Evolutionary conservation across 2,329 filamentous ascomycete genomes (phyloP).

Genomic region (Tympanopsis confertula): DNA sequence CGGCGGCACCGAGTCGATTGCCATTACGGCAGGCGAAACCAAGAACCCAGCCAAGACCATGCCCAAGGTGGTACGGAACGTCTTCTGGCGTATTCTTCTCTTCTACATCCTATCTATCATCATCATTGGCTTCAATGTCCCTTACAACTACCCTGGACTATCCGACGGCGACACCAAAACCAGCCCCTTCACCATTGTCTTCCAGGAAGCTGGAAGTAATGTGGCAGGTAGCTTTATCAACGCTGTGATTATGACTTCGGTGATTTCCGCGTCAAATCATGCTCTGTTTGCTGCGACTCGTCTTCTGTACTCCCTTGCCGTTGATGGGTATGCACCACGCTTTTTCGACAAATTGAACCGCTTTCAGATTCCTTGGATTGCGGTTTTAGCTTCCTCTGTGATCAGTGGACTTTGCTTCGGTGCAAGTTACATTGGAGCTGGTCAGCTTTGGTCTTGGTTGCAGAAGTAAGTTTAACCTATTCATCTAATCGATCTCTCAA

Average conservation of each 20-base stretch:
- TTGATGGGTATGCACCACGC: slow-evolving; percentile 41
- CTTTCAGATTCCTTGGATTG: slow-evolving; percentile 38
- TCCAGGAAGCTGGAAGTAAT: slow-evolving; percentile 17
- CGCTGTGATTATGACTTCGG: slow-evolving; percentile 44
- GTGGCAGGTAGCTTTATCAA: slow-evolving; percentile 12
- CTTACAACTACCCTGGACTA: slow-evolving; percentile 37
- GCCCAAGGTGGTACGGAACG: slow-evolving; percentile 52
- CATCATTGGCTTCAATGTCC: slow-evolving; percentile 45
- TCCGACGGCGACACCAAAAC: slow-evolving; percentile 28
- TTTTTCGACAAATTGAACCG: slow-evolving; percentile 37
- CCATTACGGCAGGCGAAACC: slow-evolving; percentile 56
- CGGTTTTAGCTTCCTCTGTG: slow-evolving; percentile 38
- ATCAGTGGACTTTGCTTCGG: slow-evolving; percentile 50
- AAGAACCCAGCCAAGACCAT: slow-evolving; percentile 48
- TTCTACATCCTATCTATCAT: slow-evolving; percentile 40
- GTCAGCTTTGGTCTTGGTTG: slow-evolving; percentile 54
- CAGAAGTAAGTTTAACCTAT: slow-evolving; percentile 38
- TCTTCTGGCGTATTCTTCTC: slow-evolving; percentile 50
- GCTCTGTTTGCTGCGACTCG: slow-evolving; percentile 44
- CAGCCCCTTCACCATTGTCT: slow-evolving; percentile 30
- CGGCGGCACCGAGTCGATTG: slow-evolving; percentile 52
- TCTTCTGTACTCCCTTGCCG: slow-evolving; percentile 42
- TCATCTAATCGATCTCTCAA: slow-evolving; percentile 7
- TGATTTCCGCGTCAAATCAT: slow-evolving; percentile 46
- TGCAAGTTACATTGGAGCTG: slow-evolving; percentile 53